phyloP scores from a whole-genome alignment of 192 early-diverging fungal species.

The Dissophora globulifera region DNA sequence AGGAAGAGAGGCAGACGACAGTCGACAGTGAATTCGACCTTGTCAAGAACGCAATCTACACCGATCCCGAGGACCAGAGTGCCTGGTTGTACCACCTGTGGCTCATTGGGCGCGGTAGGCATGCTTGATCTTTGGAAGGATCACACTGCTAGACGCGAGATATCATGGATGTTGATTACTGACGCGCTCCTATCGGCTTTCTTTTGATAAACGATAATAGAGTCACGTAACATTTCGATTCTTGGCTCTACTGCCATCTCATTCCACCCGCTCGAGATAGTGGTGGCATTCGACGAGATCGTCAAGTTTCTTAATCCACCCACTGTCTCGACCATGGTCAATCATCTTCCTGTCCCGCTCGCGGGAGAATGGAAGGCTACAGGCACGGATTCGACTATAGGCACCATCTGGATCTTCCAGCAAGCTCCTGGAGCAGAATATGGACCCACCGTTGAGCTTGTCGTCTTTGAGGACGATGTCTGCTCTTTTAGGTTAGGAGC shows the following conservation, averaged over 20 bases:
- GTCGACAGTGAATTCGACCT: constrained; percentile 78
- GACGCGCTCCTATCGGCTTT: too few relatives aligned
- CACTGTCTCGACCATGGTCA: constrained; percentile 27
- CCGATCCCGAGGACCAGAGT: constrained; percentile 96
- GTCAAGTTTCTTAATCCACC: constrained; percentile 34
- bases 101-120: constrained; percentile 86
- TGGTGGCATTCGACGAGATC: constrained; percentile 54
- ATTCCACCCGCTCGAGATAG: constrained; percentile 38
- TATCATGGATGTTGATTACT: too few relatives aligned
- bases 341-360: constrained; percentile 19
- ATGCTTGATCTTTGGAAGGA: too few relatives aligned
- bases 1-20: constrained; percentile 51
- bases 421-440: constrained; percentile 17
- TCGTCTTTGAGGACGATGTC: constrained; percentile 36
- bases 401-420: constrained; percentile 46
- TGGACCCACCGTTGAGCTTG: constrained; percentile 40
- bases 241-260: constrained; percentile 47
- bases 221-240: constrained; percentile 33
- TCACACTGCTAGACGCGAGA: too few relatives aligned
- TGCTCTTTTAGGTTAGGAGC: constrained; percentile 28
- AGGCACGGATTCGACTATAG: constrained; percentile 24
- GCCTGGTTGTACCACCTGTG: constrained; percentile 98
- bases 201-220: too few relatives aligned
- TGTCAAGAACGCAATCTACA: constrained; percentile 92
- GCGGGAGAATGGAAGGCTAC: constrained; percentile 51